Base-by-base conservation (phyloP, 2,329 filamentous ascomycete species). In the Cytospora paraplurivora region DNA sequence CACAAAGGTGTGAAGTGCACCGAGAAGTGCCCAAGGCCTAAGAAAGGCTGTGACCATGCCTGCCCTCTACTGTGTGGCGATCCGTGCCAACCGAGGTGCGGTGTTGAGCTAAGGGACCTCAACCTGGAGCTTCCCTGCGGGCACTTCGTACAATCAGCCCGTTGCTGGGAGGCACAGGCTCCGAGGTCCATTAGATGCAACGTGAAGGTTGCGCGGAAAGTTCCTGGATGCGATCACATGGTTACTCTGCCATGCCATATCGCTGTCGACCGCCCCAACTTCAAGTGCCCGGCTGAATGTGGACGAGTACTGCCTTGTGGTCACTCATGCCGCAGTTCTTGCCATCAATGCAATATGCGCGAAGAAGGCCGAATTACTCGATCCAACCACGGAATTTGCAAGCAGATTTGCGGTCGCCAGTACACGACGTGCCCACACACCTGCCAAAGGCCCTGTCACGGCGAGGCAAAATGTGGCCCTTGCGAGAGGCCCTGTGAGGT, bases 351-450 rank as follows among this genome's bases (percentile, higher is more conserved):
- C 72, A 78, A 76, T 4, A 69, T 57, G 1, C 75, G 73, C 32
- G 67, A 73, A 8, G 71, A 72, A 0, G 75, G 72, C 2, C 54
- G 69, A 0, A 63, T 78, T n/a, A 47, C 27, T 0, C 52, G 66
- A 1, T 67, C 71, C 5, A 70, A 78, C 19, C 86, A 90, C 67
- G 78, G 75, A 1, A 57, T 68, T 5, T 89, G 86, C 69, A 67
- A 63, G 0, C 76, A 80, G 51, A 65, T 51, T 1, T 90, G 87
- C 69, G 78, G 77, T 6, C 76, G 85, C 2, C 69, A 71, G 0
- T 85, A 81, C 67, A 77, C 73, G 0, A 82, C 81, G 0, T 91
- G 88, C 70, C 76, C 73, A 11, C 88, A 91, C 67, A 70, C 65
- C 2, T 91, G 88, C 70, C 38, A 33, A 0, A 62, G 68, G 5